A percentile compares a stretch with the other conserved stretches of the same genome.
Conservation (phyloP, 495 filamentous ascomycete species). For the Cenococcum geophilum region DNA sequence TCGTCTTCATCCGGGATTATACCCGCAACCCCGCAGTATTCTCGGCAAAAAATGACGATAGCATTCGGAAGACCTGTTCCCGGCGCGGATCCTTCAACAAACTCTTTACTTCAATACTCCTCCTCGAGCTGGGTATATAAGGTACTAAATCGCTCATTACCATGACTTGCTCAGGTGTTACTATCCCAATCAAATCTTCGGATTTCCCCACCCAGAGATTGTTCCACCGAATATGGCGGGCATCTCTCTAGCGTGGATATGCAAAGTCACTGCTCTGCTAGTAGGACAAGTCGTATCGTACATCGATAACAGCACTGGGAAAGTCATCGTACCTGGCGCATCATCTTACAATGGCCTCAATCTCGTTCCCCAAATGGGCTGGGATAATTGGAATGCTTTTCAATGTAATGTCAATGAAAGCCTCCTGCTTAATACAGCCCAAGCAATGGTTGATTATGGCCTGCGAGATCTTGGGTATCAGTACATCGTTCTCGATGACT, state of each 20-base stretch:
- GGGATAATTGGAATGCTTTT: constrained; percentile 51
- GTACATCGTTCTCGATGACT: constrained; percentile 61
- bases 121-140: too few species aligned
- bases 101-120: too few species aligned
- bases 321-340: constrained; percentile 17
- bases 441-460: constrained; percentile 48
- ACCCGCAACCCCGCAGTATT: too few species aligned
- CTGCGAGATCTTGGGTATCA: constrained; percentile 61
- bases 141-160: too few species aligned
- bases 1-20: too few species aligned
- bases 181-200: too few species aligned
- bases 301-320: constrained; percentile 14
- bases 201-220: too few species aligned
- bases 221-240: neutral
- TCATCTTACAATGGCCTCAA: constrained; percentile 26
- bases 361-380: constrained; percentile 23
- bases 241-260: neutral
- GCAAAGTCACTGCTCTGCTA: neutral
- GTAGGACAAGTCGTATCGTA: constrained; percentile 2
- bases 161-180: too few species aligned
- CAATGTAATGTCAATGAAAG: constrained; percentile 48
- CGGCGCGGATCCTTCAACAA: too few species aligned
- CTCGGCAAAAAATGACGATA: too few species aligned
- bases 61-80: too few species aligned
- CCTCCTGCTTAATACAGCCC: constrained; percentile 44